phyloP scores from a whole-genome alignment of 352 stramenopile species.

The Pythium pyrilobum region DNA sequence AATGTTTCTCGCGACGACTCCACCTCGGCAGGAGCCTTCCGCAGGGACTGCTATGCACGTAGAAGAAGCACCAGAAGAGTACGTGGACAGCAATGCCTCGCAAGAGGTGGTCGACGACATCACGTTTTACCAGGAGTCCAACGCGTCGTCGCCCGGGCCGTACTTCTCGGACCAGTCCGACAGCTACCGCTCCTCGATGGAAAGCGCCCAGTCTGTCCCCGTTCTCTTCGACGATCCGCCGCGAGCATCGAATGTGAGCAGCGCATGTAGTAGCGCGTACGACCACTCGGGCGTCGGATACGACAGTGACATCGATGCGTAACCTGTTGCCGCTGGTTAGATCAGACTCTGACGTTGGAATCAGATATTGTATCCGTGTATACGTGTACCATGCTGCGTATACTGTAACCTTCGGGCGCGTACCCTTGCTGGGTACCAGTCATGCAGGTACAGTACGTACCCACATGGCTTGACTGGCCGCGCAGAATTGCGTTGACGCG shows the following conservation, averaged over 20 bases:
- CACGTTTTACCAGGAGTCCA: slow-evolving; percentile 1
- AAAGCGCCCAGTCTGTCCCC: not conserved
- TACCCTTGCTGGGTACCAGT: slow-evolving; percentile 10
- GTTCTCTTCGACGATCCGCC: slow-evolving; percentile 12
- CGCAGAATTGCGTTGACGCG: not conserved
- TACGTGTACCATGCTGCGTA: not conserved
- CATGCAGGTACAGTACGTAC: not conserved
- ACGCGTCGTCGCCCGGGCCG: slow-evolving; percentile 6
- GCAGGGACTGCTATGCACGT: not conserved
- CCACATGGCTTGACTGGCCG: slow-evolving; percentile 8
- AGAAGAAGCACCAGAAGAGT: not conserved
- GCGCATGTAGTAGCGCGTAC: not conserved
- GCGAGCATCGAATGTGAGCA: not conserved
- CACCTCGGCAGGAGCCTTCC: not conserved
- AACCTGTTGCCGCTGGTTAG: not conserved
- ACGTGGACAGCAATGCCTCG: not conserved
- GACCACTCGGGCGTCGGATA: not conserved
- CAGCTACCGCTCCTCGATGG: slow-evolving; percentile 16
- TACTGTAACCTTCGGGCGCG: not conserved
- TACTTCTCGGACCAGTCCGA: slow-evolving; percentile 10
- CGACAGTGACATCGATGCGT: slow-evolving; percentile 1
- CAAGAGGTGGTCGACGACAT: slow-evolving; percentile 12
- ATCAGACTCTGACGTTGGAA: not conserved
- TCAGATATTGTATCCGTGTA: not conserved
- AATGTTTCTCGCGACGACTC: slow-evolving; percentile 16